A percentile compares a stretch with the other conserved stretches of the same genome.
Conservation (phyloP, 2,329 filamentous ascomycete species). For the Aspergillus pseudoterreus region DNA sequence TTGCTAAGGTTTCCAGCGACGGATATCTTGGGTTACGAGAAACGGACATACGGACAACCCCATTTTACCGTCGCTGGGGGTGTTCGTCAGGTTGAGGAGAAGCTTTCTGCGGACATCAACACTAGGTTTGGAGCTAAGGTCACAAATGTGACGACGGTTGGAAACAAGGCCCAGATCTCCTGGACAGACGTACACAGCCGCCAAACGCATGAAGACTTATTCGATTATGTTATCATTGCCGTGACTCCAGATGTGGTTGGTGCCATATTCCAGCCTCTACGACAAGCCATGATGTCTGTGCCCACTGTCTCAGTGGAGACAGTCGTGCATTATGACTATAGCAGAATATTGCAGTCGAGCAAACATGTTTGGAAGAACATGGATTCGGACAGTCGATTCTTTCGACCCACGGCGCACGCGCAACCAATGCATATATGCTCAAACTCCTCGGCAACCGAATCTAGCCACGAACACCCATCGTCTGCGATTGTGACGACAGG, state of each 20-base stretch:
- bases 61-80: conserved; percentile 19
- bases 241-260: conserved; percentile 54
- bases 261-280: conserved; percentile 46
- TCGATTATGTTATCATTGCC: conserved; percentile 47
- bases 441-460: conserved; percentile 43
- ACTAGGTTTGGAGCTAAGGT: conserved; percentile 11
- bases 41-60: conserved; percentile 16
- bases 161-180: conserved; percentile 7
- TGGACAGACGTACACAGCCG: conserved; percentile 6
- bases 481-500: conserved; percentile 54
- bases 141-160: conserved; percentile 6
- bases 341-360: conserved; percentile 4
- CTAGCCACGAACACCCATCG: conserved; percentile 50
- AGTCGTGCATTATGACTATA: conserved; percentile 1
- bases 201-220: conserved; percentile 10
- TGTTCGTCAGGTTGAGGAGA: conserved; percentile 15
- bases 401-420: conserved; percentile 26
- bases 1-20: conserved; percentile 19
- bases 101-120: conserved; percentile 7
- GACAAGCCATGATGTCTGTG: conserved; percentile 1
- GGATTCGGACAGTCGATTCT: not conserved
- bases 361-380: conserved; percentile 1
- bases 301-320: not conserved
- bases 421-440: conserved; percentile 31
- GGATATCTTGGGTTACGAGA: conserved; percentile 19